Evolutionary conservation across 2,329 filamentous ascomycete genomes (phyloP).

Genomic region (Apiospora pterosperma): DNA sequence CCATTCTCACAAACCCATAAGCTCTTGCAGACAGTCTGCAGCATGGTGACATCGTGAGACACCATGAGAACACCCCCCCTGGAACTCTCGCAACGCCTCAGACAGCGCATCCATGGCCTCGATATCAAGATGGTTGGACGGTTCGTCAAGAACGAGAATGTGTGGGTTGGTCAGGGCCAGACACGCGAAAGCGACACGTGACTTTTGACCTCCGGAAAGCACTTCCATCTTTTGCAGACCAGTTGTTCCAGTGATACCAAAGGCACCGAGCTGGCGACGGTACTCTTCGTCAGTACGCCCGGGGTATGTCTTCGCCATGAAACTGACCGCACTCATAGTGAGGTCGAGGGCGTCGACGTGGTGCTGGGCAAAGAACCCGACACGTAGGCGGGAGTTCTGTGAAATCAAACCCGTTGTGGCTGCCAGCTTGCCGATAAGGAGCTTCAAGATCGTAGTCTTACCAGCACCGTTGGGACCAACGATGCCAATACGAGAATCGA

Average conservation of each 20-base stretch:
- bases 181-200: slow-evolving; percentile 96
- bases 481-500: slow-evolving; percentile 97
- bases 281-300: slow-evolving; percentile 96
- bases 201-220: slow-evolving; percentile 96
- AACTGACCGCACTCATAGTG: slow-evolving; percentile 82
- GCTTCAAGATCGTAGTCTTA: slow-evolving; percentile 97
- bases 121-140: slow-evolving; percentile 97
- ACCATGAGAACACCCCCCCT: slow-evolving; percentile 98
- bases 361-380: slow-evolving; percentile 98
- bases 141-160: slow-evolving; percentile 96
- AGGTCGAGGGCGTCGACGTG: slow-evolving; percentile 96
- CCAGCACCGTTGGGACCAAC: slow-evolving; percentile 98
- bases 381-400: slow-evolving; percentile 79
- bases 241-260: slow-evolving; percentile 88
- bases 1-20: slow-evolving; percentile 96
- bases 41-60: slow-evolving; percentile 97
- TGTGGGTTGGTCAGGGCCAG: slow-evolving; percentile 90
- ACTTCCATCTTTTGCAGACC: slow-evolving; percentile 94
- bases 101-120: slow-evolving; percentile 97
- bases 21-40: slow-evolving; percentile 91
- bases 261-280: slow-evolving; percentile 87
- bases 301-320: slow-evolving; percentile 91
- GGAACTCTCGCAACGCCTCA: slow-evolving; percentile 77
- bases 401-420: slow-evolving; percentile 80
- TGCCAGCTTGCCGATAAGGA: slow-evolving; percentile 84